Evolutionary conservation across 2,329 filamentous ascomycete species (phyloP).

Genomic region (Basipetospora chlamydospora): DNA sequence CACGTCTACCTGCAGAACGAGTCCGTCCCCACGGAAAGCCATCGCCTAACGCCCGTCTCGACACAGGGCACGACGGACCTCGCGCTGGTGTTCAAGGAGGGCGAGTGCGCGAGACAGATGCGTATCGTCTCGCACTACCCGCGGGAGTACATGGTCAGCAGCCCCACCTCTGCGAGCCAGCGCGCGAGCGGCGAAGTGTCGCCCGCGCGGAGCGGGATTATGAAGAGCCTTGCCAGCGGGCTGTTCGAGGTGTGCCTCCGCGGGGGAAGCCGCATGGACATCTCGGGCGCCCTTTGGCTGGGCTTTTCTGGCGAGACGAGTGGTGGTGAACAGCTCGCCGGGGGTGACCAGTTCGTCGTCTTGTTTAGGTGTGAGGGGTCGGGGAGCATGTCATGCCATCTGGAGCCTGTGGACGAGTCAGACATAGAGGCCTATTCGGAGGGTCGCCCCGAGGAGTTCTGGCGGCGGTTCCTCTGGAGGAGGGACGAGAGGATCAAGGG

Average conservation of each 20-base stretch:
- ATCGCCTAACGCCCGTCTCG: too few species aligned
- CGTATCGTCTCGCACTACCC: slow-evolving; percentile 9
- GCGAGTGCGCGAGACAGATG: neutral
- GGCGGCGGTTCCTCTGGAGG: slow-evolving; percentile 1
- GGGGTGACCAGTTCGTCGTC: slow-evolving; percentile 1
- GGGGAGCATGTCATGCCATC: neutral
- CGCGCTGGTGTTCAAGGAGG: neutral
- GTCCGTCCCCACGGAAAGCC: too few species aligned
- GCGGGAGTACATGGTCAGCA: neutral
- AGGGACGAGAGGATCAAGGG: neutral
- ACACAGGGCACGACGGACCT: neutral
- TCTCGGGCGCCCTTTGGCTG: neutral
- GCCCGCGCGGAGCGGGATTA: slow-evolving; percentile 3
- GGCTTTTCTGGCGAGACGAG: neutral
- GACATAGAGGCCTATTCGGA: too few species aligned
- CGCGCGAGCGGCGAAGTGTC: neutral
- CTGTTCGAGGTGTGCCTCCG: slow-evolving; percentile 1
- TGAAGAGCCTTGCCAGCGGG: slow-evolving; percentile 5
- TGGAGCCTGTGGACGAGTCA: neutral
- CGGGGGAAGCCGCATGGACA: neutral
- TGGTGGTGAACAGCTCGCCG: neutral
- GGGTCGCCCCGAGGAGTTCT: neutral
- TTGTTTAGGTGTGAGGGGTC: neutral
- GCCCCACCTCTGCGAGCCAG: neutral
- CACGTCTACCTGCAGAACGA: slow-evolving; percentile 9